Evolutionary conservation across 495 filamentous ascomycete species (phyloP).

Genomic region (Aspergillus carlsbadensis): DNA sequence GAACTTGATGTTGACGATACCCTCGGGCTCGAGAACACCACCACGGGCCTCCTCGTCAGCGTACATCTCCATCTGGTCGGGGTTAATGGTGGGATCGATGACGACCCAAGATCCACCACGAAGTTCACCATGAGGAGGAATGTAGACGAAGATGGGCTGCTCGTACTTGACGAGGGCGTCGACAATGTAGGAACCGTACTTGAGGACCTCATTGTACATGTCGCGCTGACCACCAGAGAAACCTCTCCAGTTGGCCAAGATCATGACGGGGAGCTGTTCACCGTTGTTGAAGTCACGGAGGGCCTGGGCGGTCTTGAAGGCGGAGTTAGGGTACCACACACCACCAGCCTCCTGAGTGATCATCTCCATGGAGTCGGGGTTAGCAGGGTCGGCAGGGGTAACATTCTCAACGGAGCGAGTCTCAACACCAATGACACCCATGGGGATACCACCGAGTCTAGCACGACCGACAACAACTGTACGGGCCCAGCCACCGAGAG

Average conservation of each 20-base stretch:
- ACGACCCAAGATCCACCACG: conserved; percentile 99
- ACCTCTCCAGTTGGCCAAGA: conserved; percentile 98
- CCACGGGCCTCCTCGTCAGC: conserved; percentile 93
- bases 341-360: conserved; percentile 91
- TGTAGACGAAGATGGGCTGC: conserved; percentile 98
- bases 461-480: conserved; percentile 97
- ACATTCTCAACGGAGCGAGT: conserved; percentile 94
- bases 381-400: conserved; percentile 95
- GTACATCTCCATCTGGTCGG: conserved; percentile 98
- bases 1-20: conserved; percentile 98
- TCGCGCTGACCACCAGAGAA: conserved; percentile 99
- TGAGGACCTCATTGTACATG: conserved; percentile 99
- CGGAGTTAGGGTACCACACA: conserved; percentile 99
- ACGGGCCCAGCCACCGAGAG: conserved; percentile 93
- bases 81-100: conserved; percentile 96
- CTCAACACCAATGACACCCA: conserved; percentile 98
- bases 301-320: conserved; percentile 98
- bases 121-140: conserved; percentile 93
- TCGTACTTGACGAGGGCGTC: conserved; percentile 97
- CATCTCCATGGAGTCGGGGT: conserved; percentile 96
- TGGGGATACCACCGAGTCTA: conserved; percentile 93
- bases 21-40: conserved; percentile 96
- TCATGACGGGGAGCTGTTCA: conserved; percentile 97
- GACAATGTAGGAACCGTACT: conserved; percentile 98
- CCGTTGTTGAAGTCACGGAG: conserved; percentile 99